A percentile compares a stretch with the other conserved stretches of the same genome.
phyloP scores from a whole-genome alignment of 2,329 filamentous ascomycete genomes.

The Fusarium papillatum region DNA sequence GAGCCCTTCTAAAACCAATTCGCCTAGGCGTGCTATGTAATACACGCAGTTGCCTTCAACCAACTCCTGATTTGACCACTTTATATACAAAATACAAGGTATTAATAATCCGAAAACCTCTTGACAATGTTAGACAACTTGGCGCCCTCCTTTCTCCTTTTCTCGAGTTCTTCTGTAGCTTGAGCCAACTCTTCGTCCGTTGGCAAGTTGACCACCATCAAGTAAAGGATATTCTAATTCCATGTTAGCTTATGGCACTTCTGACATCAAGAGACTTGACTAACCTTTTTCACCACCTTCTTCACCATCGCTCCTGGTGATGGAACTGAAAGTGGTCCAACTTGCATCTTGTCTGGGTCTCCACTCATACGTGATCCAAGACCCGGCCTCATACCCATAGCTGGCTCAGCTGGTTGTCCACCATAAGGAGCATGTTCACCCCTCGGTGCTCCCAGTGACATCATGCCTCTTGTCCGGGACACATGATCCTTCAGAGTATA shows the following conservation, averaged over 20 bases:
- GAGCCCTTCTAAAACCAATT: neutral
- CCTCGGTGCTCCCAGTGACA: neutral
- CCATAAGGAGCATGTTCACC: neutral
- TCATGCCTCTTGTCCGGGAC: neutral
- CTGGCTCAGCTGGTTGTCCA: neutral
- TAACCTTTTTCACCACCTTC: conserved; percentile 16
- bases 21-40: neutral
- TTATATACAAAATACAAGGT: neutral
- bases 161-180: conserved; percentile 18
- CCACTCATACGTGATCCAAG: neutral
- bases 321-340: neutral
- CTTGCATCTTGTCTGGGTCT: neutral
- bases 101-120: conserved; percentile 2
- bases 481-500: conserved; percentile 7
- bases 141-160: neutral
- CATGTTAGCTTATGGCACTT: neutral
- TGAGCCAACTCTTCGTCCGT: conserved; percentile 26
- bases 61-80: neutral
- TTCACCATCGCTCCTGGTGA: neutral
- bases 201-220: conserved; percentile 35
- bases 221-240: conserved; percentile 27
- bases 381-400: neutral
- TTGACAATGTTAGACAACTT: conserved; percentile 11
- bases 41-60: neutral
- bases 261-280: neutral